Conservation (phyloP, 495 filamentous ascomycete genomes). For the Penicillium argentinense region DNA sequence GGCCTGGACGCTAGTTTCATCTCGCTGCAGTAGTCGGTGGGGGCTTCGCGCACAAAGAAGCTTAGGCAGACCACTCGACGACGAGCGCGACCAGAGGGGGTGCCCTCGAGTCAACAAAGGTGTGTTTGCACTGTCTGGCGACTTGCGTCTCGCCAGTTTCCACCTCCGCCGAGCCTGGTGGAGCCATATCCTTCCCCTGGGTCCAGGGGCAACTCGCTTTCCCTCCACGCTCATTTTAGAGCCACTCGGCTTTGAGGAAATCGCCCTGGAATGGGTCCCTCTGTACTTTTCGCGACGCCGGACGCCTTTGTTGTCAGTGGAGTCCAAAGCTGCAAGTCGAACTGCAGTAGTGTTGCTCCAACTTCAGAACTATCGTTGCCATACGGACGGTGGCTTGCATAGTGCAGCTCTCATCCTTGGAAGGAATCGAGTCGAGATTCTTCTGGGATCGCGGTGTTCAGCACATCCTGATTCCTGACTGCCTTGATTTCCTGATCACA, state of each 20-base stretch:
- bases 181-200: background rate
- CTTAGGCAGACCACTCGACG: constrained; percentile 11
- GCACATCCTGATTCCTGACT: too few species aligned
- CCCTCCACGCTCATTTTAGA: background rate
- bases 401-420: constrained; percentile 6
- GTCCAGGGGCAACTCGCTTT: background rate
- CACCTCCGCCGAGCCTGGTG: constrained; percentile 2
- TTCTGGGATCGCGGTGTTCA: too few species aligned
- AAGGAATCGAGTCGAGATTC: background rate
- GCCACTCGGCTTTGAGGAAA: background rate
- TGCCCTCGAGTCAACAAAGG: too few species aligned
- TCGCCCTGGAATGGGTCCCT: constrained; percentile 1
- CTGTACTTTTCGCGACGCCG: constrained; percentile 7
- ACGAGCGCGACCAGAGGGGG: too few species aligned
- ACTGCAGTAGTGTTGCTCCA: too few species aligned
- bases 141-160: too few species aligned
- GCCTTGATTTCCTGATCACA: too few species aligned
- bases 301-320: constrained; percentile 1
- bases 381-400: constrained; percentile 17
- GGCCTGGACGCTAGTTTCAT: constrained; percentile 13
- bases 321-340: background rate
- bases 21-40: constrained; percentile 18
- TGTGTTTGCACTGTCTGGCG: too few species aligned
- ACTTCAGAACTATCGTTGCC: constrained; percentile 14
- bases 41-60: constrained; percentile 9